These are phyloP conservation scores for Claviceps lovelessii DNA, from an alignment of 2,329 filamentous ascomycete species.

Conservation along the genomic window DNA sequence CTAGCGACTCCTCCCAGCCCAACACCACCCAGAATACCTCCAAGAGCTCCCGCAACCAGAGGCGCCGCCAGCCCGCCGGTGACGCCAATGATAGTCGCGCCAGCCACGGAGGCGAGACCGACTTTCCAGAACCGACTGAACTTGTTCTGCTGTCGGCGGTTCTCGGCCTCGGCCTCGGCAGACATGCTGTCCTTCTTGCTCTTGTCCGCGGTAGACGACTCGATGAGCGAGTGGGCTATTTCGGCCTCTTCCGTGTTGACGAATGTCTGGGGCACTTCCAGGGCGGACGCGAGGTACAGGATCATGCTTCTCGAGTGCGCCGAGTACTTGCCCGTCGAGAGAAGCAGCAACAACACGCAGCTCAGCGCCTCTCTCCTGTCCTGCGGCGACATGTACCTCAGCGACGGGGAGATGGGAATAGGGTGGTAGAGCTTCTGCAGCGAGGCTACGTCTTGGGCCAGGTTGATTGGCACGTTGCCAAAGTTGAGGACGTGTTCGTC, in stretches of 20 bases:
- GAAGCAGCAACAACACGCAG: slow-evolving; percentile 53
- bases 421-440: slow-evolving; percentile 40
- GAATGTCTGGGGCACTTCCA: slow-evolving; percentile 46
- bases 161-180: slow-evolving; percentile 62
- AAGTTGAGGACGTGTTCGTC: slow-evolving; percentile 27
- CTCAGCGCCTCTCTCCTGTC: slow-evolving; percentile 53
- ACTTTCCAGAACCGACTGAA: slow-evolving; percentile 73
- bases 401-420: slow-evolving; percentile 30
- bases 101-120: slow-evolving; percentile 73
- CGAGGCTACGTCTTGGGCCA: slow-evolving; percentile 25
- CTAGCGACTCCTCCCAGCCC: slow-evolving; percentile 75
- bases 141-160: slow-evolving; percentile 57
- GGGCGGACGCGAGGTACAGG: slow-evolving; percentile 51
- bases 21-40: slow-evolving; percentile 70
- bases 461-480: slow-evolving; percentile 19
- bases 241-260: slow-evolving; percentile 58
- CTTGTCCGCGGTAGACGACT: slow-evolving; percentile 39
- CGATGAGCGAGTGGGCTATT: slow-evolving; percentile 60
- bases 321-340: slow-evolving; percentile 61
- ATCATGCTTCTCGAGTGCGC: slow-evolving; percentile 58
- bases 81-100: slow-evolving; percentile 78
- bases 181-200: slow-evolving; percentile 39
- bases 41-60: slow-evolving; percentile 71
- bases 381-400: slow-evolving; percentile 39
- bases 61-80: slow-evolving; percentile 86